phyloP scores from a whole-genome alignment of 83 land plant species.

The Larix sibirica region DNA sequence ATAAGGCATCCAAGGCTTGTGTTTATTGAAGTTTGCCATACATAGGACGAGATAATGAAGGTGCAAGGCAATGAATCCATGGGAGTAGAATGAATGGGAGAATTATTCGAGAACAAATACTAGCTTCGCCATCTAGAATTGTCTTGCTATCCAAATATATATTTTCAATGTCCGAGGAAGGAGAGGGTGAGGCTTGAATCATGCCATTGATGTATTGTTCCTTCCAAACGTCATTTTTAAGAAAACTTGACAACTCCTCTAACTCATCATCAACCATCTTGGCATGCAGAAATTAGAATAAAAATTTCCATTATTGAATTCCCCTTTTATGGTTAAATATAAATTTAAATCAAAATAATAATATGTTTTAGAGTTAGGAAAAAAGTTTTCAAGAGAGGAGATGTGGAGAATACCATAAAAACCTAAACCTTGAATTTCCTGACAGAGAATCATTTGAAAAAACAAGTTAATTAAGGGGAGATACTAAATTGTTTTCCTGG shows the following conservation, averaged over 20 bases:
- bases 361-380: neutral
- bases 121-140: slow-evolving; percentile 16
- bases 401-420: no score
- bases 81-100: no score
- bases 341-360: neutral
- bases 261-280: slow-evolving; percentile 26
- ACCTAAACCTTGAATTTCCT: no score
- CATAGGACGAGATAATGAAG: no score
- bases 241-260: slow-evolving; percentile 28
- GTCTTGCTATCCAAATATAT: slow-evolving; percentile 17
- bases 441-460: no score
- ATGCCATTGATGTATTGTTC: slow-evolving; percentile 48
- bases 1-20: no score
- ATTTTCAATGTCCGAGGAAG: neutral
- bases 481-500: no score
- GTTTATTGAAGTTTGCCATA: no score
- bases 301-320: neutral
- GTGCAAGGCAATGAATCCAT: no score
- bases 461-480: no score
- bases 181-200: slow-evolving; percentile 16
- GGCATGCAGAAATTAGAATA: slow-evolving; percentile 8
- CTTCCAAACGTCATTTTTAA: slow-evolving; percentile 43
- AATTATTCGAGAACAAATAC: no score
- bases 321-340: neutral
- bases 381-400: neutral